These are phyloP conservation scores for Astraeus odoratus DNA, from an alignment of 768 basidiomycete species.

Conservation along the genomic window DNA sequence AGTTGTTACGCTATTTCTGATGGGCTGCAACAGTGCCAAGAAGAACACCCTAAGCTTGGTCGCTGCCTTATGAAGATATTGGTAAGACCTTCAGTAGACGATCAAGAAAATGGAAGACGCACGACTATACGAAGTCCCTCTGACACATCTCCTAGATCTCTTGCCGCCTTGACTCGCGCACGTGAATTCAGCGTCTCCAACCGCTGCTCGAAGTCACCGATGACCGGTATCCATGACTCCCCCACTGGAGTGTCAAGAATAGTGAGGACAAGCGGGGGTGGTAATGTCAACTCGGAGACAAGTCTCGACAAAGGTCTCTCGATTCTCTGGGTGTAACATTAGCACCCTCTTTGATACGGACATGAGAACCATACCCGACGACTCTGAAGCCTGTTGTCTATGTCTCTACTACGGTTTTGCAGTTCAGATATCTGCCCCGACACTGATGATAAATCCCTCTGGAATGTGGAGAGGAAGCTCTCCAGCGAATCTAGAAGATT, in stretches of 20 bases:
- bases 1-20: conserved; percentile 75
- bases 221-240: conserved; percentile 81
- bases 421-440: conserved; percentile 95
- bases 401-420: conserved; percentile 84
- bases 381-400: conserved; percentile 79
- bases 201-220: conserved; percentile 74
- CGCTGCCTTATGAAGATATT: conserved; percentile 54
- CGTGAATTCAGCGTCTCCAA: conserved; percentile 64
- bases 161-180: conserved; percentile 78
- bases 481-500: conserved; percentile 82
- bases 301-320: conserved; percentile 82
- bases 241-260: conserved; percentile 82
- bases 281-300: conserved; percentile 72
- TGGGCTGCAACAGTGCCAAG: conserved; percentile 73
- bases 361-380: conserved; percentile 55
- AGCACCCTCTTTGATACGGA: neutral
- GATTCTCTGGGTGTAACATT: conserved; percentile 56
- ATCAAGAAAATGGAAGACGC: conserved; percentile 22
- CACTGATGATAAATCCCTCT: conserved; percentile 87
- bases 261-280: conserved; percentile 67
- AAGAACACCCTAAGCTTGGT: conserved; percentile 87
- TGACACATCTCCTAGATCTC: conserved; percentile 73
- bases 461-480: conserved; percentile 90
- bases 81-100: conserved; percentile 1
- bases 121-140: conserved; percentile 90